These are phyloP conservation scores for Cytospora mali DNA, from an alignment of 2,329 filamentous ascomycete genomes.

Conservation along the genomic window DNA sequence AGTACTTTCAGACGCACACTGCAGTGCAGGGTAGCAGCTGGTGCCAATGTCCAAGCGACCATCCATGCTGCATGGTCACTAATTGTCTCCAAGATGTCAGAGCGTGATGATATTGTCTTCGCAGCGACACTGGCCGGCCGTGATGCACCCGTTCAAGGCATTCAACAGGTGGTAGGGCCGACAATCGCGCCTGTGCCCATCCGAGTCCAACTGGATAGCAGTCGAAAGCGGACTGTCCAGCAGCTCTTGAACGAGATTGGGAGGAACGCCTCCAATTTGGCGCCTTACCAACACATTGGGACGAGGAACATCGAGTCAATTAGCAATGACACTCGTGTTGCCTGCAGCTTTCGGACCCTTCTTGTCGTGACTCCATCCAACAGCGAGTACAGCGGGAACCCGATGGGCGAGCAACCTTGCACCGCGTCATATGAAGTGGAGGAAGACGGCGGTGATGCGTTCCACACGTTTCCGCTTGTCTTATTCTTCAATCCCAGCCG, in stretches of 20 bases:
- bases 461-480: not conserved
- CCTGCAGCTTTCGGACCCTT: constrained; percentile 1
- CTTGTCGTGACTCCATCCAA: not conserved
- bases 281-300: constrained; percentile 65
- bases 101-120: not conserved
- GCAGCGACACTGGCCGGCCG: constrained; percentile 4
- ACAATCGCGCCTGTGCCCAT: constrained; percentile 63
- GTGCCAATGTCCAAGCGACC: not conserved
- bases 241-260: constrained; percentile 34
- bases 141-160: constrained; percentile 11
- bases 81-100: not conserved
- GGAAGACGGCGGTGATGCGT: not conserved
- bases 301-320: constrained; percentile 48
- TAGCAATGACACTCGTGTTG: not conserved
- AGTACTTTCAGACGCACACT: not conserved
- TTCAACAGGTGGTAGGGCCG: constrained; percentile 1
- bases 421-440: not conserved
- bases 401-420: not conserved
- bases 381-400: not conserved
- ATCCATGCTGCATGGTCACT: not conserved
- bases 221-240: constrained; percentile 44
- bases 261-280: constrained; percentile 39
- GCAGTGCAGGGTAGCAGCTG: not conserved
- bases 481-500: not conserved
- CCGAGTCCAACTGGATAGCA: constrained; percentile 41